These are phyloP conservation scores for Xylariaceae sp. DNA, from an alignment of 2,329 filamentous ascomycete genomes.

Conservation along the genomic window DNA sequence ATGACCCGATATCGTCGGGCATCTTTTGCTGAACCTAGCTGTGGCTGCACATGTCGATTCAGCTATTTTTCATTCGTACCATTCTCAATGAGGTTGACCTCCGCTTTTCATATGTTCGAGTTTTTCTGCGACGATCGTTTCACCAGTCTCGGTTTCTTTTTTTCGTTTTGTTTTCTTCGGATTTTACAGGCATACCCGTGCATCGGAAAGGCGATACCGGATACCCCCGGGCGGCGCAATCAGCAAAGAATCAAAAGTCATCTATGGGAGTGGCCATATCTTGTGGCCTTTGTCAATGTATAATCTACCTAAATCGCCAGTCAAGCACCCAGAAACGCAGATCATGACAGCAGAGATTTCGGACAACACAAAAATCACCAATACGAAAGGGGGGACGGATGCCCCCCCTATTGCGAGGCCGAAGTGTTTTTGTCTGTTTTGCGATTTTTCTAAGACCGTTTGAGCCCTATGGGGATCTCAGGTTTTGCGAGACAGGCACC, in stretches of 20 bases:
- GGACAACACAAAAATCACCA: too few species aligned
- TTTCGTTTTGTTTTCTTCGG: conserved; percentile 13
- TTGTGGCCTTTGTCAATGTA: conserved; percentile 20
- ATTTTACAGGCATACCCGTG: conserved; percentile 19
- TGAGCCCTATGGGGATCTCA: too few species aligned
- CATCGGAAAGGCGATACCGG: conserved; percentile 28
- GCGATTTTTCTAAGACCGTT: too few species aligned
- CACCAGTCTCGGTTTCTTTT: conserved; percentile 18
- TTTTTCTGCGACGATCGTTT: conserved; percentile 19
- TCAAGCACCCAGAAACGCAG: conserved; percentile 9
- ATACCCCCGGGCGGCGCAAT: conserved; percentile 28
- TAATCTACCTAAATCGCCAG: conserved; percentile 21
- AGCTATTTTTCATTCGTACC: neutral
- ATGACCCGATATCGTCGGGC: neutral
- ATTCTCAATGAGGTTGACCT: neutral
- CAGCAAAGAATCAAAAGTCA: conserved; percentile 20
- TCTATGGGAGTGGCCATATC: conserved; percentile 5
- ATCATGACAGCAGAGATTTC: neutral
- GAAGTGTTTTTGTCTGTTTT: too few species aligned
- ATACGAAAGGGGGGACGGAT: too few species aligned
- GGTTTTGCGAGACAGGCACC: too few species aligned
- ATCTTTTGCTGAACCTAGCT: neutral
- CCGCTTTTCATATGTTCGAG: conserved; percentile 17
- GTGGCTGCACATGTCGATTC: neutral
- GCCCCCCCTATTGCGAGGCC: too few species aligned